Base-by-base conservation (phyloP, 345 rosid species). In the Arabidopsis suecica region DNA sequence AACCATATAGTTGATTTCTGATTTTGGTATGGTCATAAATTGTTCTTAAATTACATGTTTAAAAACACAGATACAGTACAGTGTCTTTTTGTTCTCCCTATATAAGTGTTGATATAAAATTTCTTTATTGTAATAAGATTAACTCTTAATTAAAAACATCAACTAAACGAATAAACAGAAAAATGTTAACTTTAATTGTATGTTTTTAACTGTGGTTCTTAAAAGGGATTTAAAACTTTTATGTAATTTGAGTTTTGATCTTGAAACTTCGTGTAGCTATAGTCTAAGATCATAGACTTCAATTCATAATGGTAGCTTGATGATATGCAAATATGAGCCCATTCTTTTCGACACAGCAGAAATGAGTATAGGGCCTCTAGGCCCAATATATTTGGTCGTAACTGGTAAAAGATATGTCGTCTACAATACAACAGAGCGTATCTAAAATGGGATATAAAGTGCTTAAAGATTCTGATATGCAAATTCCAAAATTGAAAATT, bases 1-100 rank as follows among this genome's bases (percentile, higher is more conserved):
- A 71, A 36, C 32, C 34, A 10, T 63, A 33, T 49, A 38, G 55
- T 59, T 75, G 55, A 50, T 40, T 49, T 75, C 3, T 74, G 71
- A 66, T 56, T 62, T 62, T 51, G n/a, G 36, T 56, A 33, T n/a
- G 33, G 51, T 28, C 41, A 57, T 47, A 66, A 57, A 28, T 28
- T 28, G 4, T 28, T 4, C 32, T 4, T 28, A 28, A 28, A 28
- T 28, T 28, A 28, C 37, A 66, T 57, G 3, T 42, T 49, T 18
- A 9, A 3, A 60, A 23, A 71, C 16, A 60, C 18, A 38, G 5
- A 40, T 61, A 60, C 49, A 61, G 33, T 58, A 58, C 36, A 58
- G 44, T 16, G 62, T 34, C 34, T 16, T 34, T 3, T 57, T 34
- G 8, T 58, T 7, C 32, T 28, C 32, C 32, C 32, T 28, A 28